Evolutionary conservation across 2,329 filamentous ascomycete species (phyloP), one percentile per base, ranked within the genome.

Genomic region (Bertia moriformis): DNA sequence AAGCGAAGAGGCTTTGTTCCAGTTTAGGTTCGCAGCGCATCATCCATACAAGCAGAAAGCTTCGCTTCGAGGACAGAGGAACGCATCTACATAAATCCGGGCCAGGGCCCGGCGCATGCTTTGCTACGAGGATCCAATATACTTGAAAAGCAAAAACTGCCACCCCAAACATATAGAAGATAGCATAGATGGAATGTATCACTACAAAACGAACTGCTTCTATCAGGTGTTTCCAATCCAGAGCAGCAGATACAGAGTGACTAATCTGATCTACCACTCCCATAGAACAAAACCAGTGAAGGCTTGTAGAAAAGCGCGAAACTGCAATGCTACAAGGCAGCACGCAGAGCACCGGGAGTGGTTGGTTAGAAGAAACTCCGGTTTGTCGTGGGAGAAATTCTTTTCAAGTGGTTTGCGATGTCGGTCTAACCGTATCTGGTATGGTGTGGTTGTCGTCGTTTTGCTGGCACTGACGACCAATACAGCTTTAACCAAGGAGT

Each of bases 221-320:
- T 15, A 35, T 35, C 32, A 35, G 32, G 17, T 18, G 15, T 12
- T 35, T 35, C 15, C 24, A n/a, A 35, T 35, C 32, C 32, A 18
- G 32, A 35, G 32, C 32, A 35, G 32, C 32, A 35, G 32, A 35
- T 35, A 35, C 32, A 35, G 32, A 35, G 32, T 35, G 32, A 35
- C 7, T 35, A 29, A n/a, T 35, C 32, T 18, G 10, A 35, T 35
- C 32, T 35, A 35, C 32, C 32, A 35, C 32, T 15, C 32, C 32
- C 32, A 14, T 14, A 35, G 24, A 18, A 10, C 10, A 35, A 17
- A 18, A 35, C 32, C 32, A 35, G 32, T 35, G 32, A 35, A 35
- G 32, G 32, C 32, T 17, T 10, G 10, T 10, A 7, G 10, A 18
- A 10, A 12, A 14, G 32, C 12, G 10, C 32, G 15, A 17, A 17